phyloP scores from a whole-genome alignment of 2,329 filamentous ascomycete species.

The Hypoxylon sp. region DNA sequence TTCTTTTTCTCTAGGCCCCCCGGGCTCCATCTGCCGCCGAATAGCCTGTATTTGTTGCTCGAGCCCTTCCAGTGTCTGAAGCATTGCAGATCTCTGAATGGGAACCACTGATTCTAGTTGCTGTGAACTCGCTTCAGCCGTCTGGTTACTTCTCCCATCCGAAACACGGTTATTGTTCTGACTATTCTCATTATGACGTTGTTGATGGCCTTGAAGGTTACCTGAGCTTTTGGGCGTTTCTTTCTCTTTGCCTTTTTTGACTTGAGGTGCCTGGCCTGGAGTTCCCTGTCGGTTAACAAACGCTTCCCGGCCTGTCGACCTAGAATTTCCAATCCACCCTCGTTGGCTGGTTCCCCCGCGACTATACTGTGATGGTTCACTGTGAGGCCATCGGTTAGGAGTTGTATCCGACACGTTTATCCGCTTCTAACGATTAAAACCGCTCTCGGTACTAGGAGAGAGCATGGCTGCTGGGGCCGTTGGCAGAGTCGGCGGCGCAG shows the following conservation, averaged over 20 bases:
- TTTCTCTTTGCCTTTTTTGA: neutral
- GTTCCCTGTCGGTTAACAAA: neutral
- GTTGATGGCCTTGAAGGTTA: neutral
- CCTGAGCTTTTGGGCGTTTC: neutral
- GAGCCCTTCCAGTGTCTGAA: neutral
- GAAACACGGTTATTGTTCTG: neutral
- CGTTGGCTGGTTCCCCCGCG: neutral
- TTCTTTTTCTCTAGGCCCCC: neutral
- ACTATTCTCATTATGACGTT: neutral
- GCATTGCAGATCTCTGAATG: neutral
- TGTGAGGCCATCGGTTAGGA: neutral
- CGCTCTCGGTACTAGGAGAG: neutral
- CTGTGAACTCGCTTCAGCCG: neutral
- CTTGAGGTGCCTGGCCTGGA: neutral
- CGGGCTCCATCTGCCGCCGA: neutral
- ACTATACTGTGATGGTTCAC: too few species aligned
- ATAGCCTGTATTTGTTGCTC: neutral
- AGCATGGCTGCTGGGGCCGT: neutral
- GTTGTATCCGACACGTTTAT: neutral
- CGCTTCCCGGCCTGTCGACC: neutral
- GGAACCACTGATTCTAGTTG: neutral
- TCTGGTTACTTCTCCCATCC: neutral
- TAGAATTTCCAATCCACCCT: neutral
- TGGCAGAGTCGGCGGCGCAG: neutral
- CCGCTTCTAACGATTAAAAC: neutral